Base-by-base conservation (phyloP, 129 eudicot species). In the Apium graveolens region DNA sequence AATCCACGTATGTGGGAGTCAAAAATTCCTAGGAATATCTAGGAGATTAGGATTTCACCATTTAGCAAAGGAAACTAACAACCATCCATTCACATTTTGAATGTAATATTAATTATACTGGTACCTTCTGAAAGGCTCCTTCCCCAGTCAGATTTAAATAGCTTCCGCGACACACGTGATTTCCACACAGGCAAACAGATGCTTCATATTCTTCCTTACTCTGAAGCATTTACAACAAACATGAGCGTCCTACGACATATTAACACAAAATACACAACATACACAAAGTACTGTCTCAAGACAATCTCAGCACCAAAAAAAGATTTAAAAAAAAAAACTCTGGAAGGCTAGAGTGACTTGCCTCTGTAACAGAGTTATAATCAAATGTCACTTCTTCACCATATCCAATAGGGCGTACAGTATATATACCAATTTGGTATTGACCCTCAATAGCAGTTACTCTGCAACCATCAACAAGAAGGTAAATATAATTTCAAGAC, bases 201-300 rank as follows among this genome's bases (percentile, higher is more conserved):
- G 97, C 99, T 83, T 95, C 99, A 66, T 92, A 91, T 83, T 95
- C 99, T 82, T 95, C 99, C 83, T 95, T 95, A 80, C 99, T 95
- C 99, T 95, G 87, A 29, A 81, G 34, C 71, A 41, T 17, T 39
- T 78, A 43, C 37, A 76, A 60, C 69, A 41, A 24, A 32, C 8
- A 76, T 76, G 39, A 55, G 37, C 53, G 29, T 43, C 71, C 49
- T 12, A 65, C 7, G 29, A 57, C 31, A 65, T 26, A 65, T 65
- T 13, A 65, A 3, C 38, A 65, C 70, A 65, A 65, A 27, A 44
- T 44, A 65, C 20, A 29, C 17, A 65, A 57, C 31, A 65, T 26
- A 65, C 38, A 31, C 70, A 65, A 65, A 29, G 38, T 65, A 65
- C 7, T 27, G 20, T 65, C 38, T 24, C 65, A 24, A 31, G 37